A percentile compares a stretch with the other conserved stretches of the same genome.
These are phyloP conservation scores for Silene conica DNA, from an alignment of 148 eudicot species.

Conservation along the genomic window DNA sequence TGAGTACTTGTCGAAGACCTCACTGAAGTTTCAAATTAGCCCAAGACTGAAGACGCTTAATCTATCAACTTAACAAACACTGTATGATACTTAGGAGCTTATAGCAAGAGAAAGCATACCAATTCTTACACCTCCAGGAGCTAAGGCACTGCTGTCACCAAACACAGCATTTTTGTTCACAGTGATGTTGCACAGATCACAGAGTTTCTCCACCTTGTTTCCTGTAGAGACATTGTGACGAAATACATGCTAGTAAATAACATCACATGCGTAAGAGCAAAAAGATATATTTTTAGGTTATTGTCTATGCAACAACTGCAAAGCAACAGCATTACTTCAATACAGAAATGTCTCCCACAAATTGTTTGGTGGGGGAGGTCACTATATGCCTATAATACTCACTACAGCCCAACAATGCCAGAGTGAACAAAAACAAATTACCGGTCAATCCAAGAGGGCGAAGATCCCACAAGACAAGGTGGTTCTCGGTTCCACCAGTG, in stretches of 20 bases:
- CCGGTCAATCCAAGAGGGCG: constrained; percentile 98
- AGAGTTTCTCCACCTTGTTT: constrained; percentile 98
- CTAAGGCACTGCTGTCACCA: constrained; percentile 97
- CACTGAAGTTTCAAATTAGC: background rate
- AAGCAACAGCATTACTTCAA: too few species aligned
- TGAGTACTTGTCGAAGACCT: background rate
- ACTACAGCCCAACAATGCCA: too few species aligned
- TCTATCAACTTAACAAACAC: background rate
- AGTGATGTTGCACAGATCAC: constrained; percentile 94
- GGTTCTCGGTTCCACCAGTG: constrained; percentile 96
- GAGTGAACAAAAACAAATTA: constrained; percentile 17
- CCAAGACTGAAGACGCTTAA: background rate
- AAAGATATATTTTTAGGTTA: background rate
- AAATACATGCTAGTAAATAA: background rate
- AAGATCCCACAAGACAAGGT: constrained; percentile 98
- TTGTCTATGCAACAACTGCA: too few species aligned
- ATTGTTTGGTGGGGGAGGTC: too few species aligned
- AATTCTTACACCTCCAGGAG: constrained; percentile 95
- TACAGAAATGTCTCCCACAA: too few species aligned
- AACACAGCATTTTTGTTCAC: constrained; percentile 99
- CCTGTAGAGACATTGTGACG: constrained; percentile 2
- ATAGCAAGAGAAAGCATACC: constrained; percentile 43
- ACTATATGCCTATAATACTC: too few species aligned
- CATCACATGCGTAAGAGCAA: background rate
- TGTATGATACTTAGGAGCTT: background rate